Evolutionary conservation across 345 rosid genomes (phyloP).

Genomic region (Zanthoxylum bungeanum): DNA sequence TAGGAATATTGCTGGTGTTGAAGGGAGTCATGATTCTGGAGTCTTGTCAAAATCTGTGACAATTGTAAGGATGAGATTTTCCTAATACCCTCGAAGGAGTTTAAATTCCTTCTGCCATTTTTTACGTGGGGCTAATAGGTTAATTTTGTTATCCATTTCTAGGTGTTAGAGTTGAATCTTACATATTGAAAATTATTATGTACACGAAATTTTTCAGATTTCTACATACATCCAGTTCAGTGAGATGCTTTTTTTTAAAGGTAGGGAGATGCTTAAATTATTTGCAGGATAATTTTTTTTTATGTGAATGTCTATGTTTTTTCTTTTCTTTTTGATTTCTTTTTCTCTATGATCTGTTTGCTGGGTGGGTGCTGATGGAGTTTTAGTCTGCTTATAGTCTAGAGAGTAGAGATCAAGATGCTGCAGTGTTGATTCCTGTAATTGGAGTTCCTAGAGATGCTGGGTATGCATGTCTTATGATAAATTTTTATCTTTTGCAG

Average conservation of each 20-base stretch:
- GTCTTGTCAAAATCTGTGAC: not conserved
- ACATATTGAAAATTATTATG: not conserved
- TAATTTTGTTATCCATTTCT: not conserved
- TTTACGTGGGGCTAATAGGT: not conserved
- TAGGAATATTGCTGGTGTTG: not conserved
- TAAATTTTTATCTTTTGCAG: constrained; percentile 39
- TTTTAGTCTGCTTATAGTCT: not conserved
- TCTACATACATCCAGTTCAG: not conserved
- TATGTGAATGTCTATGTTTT: not conserved
- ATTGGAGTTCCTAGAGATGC: not conserved
- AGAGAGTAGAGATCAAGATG: not conserved
- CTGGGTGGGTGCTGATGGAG: not conserved
- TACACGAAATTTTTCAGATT: not conserved
- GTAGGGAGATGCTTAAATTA: not conserved
- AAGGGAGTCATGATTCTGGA: not conserved
- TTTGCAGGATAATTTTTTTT: not conserved
- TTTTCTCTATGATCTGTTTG: not conserved
- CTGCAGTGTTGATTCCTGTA: not conserved
- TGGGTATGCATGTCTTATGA: not conserved
- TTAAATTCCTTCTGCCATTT: not conserved
- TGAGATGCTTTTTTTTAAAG: no score
- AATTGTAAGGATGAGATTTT: not conserved
- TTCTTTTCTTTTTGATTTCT: not conserved
- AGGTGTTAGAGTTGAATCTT: not conserved
- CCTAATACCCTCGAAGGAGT: not conserved